Conservation (phyloP, 2,329 filamentous ascomycete genomes). For the Aspergillus pseudotamarii region DNA sequence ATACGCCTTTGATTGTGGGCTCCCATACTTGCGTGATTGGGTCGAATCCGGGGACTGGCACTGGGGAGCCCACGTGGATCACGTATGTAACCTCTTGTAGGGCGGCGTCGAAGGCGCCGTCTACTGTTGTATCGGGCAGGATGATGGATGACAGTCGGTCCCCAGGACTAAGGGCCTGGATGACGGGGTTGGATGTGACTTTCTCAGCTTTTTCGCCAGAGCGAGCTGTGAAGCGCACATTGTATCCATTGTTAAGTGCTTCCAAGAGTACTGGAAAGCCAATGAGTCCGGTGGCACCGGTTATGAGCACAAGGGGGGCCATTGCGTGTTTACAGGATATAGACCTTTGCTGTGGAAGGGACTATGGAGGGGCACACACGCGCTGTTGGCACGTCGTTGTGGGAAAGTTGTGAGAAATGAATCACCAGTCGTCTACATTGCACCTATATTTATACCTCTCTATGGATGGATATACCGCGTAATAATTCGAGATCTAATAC, state of each 20-base stretch:
- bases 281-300: not conserved
- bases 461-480: no score
- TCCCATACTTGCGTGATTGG: conserved; percentile 5
- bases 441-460: no score
- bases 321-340: not conserved
- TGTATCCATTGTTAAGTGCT: not conserved
- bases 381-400: no score
- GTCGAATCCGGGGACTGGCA: conserved; percentile 7
- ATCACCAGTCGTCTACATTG: no score
- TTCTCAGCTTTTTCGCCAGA: not conserved
- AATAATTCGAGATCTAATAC: not conserved
- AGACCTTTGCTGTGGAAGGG: not conserved
- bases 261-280: not conserved
- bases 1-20: not conserved
- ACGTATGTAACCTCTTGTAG: not conserved
- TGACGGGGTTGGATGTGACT: not conserved
- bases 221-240: not conserved
- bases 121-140: not conserved
- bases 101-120: not conserved
- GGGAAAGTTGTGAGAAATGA: not conserved
- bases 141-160: not conserved
- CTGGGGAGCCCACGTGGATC: not conserved
- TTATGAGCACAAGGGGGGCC: not conserved
- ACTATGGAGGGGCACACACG: no score
- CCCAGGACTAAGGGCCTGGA: not conserved